Evolutionary conservation across 2,329 filamentous ascomycete genomes (phyloP).

Genomic region (Cercospora sp.): DNA sequence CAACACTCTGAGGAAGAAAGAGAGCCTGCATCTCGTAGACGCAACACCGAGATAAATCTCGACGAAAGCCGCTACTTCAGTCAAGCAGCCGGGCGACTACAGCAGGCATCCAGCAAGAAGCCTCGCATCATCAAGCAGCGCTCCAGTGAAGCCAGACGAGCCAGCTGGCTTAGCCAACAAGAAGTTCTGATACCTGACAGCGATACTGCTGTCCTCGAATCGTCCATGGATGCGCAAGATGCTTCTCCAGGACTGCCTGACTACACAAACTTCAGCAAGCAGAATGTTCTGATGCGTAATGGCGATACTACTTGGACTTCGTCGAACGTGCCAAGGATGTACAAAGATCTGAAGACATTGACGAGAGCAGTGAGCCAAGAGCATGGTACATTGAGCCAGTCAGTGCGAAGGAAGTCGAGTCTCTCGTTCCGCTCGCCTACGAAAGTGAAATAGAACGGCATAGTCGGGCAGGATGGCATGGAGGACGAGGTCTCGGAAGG

Average conservation of each 20-base stretch:
- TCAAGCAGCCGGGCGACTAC: constrained; percentile 22
- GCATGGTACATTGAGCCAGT: constrained; percentile 34
- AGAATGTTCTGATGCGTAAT: constrained; percentile 20
- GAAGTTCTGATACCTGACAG: constrained; percentile 29
- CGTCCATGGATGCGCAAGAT: constrained; percentile 24
- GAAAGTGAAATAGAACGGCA: constrained; percentile 19
- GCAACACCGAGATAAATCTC: constrained; percentile 28
- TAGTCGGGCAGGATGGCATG: background rate
- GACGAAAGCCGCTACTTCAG: constrained; percentile 32
- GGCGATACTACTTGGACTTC: constrained; percentile 22
- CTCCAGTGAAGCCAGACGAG: constrained; percentile 19
- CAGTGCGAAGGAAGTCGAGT: constrained; percentile 29
- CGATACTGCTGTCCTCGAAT: constrained; percentile 28
- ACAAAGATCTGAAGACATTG: constrained; percentile 28
- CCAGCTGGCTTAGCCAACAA: constrained; percentile 16
- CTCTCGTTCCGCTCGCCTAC: constrained; percentile 31
- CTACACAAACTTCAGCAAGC: constrained; percentile 21
- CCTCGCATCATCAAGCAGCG: constrained; percentile 24
- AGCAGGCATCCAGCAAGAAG: background rate
- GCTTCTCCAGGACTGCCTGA: constrained; percentile 14
- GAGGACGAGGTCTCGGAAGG: background rate
- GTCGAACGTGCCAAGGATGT: constrained; percentile 14
- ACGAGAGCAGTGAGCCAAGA: constrained; percentile 33
- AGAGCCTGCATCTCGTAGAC: constrained; percentile 6
- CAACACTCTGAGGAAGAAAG: background rate